Base-by-base conservation (phyloP, 2,329 filamentous ascomycete species). In the Epichloe sylvatica region DNA sequence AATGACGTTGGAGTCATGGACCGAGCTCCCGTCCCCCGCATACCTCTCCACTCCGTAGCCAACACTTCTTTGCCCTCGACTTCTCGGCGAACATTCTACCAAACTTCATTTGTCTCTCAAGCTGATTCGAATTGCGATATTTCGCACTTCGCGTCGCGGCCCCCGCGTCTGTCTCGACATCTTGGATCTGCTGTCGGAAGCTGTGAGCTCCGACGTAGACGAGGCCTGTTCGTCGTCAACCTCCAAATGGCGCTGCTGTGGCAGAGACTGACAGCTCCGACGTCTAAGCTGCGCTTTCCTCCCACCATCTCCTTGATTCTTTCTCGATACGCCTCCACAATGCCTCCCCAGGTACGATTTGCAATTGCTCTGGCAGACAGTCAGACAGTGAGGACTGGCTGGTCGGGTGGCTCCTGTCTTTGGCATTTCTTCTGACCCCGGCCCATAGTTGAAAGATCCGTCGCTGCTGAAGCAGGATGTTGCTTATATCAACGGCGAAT, bases 401-500 rank as follows among this genome's bases (percentile, higher is more conserved):
- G 37, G 37, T n/a, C 9, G 30, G 21, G 47, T 33, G 23, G 8
- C n/a, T 34, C 5, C 17, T 8, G 7, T 8, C 25, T 25, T 25
- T 17, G 23, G n/a, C 50, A 25, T 30, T 23, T 3, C 19, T 13
- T 38, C 34, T 51, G 15, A 51, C 49, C 8, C 47, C 8, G 5
- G 21, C 19, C 8, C 21, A 5, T 46, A 89, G 83, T 78, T 91
- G 60, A 86, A 81, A 62, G 86, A 91, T 58, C 78, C 79, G 36
- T 86, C 84, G 23, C 77, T 98, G 52, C 78, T 97, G 60, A 96
- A 94, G 72, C 80, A 83, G 58, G 78, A 90, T 63, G 77, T 80
- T 52, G 79, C 81, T 60, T 96, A 91, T 63, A 82, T 97, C 62
- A 91, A 98, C 64, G 92, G 92, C 61, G 78, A 94, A 76, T 98